Evolutionary conservation across 805 yeast species (phyloP), one percentile per base, ranked within the genome.

Genomic region (Kazachstania martiniae): DNA sequence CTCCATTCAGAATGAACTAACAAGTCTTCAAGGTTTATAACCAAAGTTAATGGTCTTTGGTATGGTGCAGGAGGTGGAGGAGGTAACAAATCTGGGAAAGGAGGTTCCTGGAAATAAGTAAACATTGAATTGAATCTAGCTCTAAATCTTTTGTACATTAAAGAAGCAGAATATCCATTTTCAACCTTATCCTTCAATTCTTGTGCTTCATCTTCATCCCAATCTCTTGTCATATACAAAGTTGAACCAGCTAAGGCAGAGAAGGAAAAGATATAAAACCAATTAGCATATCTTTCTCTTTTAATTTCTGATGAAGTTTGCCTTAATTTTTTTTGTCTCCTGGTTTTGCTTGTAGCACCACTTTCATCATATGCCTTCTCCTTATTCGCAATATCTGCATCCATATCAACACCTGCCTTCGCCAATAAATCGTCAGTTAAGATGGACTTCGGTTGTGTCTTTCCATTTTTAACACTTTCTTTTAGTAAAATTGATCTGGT

Each of bases 1-100:
- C 83, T 72, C 98, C 98, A 91, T 41, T 80, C 83, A 25, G 94
- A 77, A 57, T 91, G 95, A 36, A 89, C 74, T 52, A 91, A 69
- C 38, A 91, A 63, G 51, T 91, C 98, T 48, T 91, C 98, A 49
- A 91, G 69, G 19, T 83, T 77, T 46, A 91, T 58, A 6, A 91
- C 96, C 43, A 91, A 66, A 3, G 99, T 91, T 53, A 82, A 61
- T 21, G 97, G 95, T 51, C 94, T 79, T 55, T 86, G 80, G 60
- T 86, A 86, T 34, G 89, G 93, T 48, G 83, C 89, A 21, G 93
- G 83, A 19, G 95, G 87, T 8, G 74, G 69, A 30, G 93, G 94
- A 32, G 98, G 98, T 46, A 93, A 72, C 50, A 91, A 72, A 56
- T 86, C 86, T 39, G 86, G 93, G 56, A 81, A 85, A 12, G 84